Evolutionary conservation across 2,329 filamentous ascomycete genomes (phyloP).

Genomic region (Claviceps pusilla): DNA sequence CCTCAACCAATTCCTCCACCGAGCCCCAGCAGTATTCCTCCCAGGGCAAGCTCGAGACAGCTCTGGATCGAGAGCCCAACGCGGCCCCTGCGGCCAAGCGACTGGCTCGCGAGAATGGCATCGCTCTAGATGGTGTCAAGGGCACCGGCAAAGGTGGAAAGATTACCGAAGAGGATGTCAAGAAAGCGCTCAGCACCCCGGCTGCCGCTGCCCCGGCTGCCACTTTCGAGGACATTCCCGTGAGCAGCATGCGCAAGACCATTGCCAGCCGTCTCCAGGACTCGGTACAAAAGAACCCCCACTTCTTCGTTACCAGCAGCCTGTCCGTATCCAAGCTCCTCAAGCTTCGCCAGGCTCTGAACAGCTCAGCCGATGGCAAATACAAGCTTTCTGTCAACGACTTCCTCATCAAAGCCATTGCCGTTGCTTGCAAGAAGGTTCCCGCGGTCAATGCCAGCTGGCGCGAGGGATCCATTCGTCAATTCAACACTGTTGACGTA

Average conservation of each 20-base stretch:
- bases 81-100: constrained; percentile 61
- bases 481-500: constrained; percentile 86
- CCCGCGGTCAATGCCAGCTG: constrained; percentile 93
- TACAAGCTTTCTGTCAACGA: constrained; percentile 99
- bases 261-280: constrained; percentile 82
- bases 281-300: constrained; percentile 85
- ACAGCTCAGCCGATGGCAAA: constrained; percentile 73
- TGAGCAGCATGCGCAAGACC: constrained; percentile 91
- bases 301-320: constrained; percentile 89
- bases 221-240: constrained; percentile 68
- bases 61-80: constrained; percentile 68
- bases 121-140: constrained; percentile 65
- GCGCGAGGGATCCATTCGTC: constrained; percentile 78
- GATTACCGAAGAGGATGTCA: constrained; percentile 84
- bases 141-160: constrained; percentile 73
- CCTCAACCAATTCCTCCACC: constrained; percentile 26
- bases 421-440: constrained; percentile 78
- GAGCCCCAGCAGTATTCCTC: constrained; percentile 57
- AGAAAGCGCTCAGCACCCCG: constrained; percentile 57
- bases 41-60: constrained; percentile 64
- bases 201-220: constrained; percentile 40
- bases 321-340: constrained; percentile 90
- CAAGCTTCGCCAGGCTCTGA: constrained; percentile 89
- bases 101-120: constrained; percentile 70
- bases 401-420: constrained; percentile 95